Evolutionary conservation across 495 filamentous ascomycete genomes (phyloP), one percentile per base, ranked within the genome.

Genomic region (Wilcoxina mikolae): DNA sequence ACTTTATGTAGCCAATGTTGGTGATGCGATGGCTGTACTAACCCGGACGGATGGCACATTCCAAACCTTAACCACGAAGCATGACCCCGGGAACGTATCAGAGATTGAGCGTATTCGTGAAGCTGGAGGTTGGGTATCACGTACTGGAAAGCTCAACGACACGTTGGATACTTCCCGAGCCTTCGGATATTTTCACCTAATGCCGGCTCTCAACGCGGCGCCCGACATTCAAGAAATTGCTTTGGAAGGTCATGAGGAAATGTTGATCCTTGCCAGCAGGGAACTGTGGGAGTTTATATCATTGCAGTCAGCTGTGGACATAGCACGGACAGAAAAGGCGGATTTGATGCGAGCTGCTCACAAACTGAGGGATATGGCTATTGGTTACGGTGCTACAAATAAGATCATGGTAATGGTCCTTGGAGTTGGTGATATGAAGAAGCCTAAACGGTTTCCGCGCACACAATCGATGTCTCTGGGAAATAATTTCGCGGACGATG

Each of bases 331-430:
- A 12, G 89, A 90, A 61, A 79, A 87, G 17, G 74, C 74, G 26
- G 90, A 99, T 66, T 73, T 94, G 11, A 96, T 99, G 91, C 78
- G 86, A 53, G 93, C 89, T n/a, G 82, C 93, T 22, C 88, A 96
- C 63, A 95, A 91, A 65, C 78, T 96, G 7, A 81, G 91, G 27
- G 91, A 99, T 72, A 72, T 99, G 33, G 93, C 91, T 23, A 93
- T 99, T 57, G 85, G 90, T 2, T 96, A 94, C 65, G 93, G 91
- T 18, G 83, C 89, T 27, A 85, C 76, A 4, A 82, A 81, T 59
- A 99, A 96, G 71, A 83, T 99, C 59, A 96, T 95, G 91, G 87
- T 99, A 0, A 94, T 95, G 87, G 84, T 96, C 67, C 78, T 99
- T 48, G 87, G 87, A 24, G 83, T 99, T 39, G 82, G 83, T 51